Percentiles rank a stretch among this genome's conserved stretches.
Conservation (phyloP, 2,329 filamentous ascomycete species). For the Plectosphaerella cucumerina region DNA sequence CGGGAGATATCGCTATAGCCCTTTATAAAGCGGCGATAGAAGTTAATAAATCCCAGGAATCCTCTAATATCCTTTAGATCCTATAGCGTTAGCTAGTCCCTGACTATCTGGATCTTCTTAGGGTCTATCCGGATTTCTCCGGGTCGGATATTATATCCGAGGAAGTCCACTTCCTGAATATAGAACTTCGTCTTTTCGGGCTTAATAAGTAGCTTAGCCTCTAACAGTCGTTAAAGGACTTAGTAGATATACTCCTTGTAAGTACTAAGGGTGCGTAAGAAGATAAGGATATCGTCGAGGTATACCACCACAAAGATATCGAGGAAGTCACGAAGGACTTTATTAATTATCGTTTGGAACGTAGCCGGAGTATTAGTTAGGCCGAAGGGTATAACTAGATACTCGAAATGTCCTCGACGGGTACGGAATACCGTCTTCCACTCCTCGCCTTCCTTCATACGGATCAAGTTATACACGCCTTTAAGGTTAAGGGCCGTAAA, state of each 20-base stretch:
- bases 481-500: background rate
- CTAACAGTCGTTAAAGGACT: background rate
- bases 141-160: background rate
- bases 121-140: background rate
- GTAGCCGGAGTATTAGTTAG: no score
- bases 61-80: background rate
- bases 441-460: no score
- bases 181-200: background rate
- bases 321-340: background rate
- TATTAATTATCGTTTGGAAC: no score
- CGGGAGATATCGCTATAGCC: background rate
- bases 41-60: background rate
- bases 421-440: no score
- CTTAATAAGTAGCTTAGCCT: background rate
- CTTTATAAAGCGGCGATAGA: background rate
- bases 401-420: no score
- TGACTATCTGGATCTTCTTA: background rate
- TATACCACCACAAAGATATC: background rate
- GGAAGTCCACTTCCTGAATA: no score
- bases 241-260: background rate
- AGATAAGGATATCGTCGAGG: background rate
- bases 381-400: no score
- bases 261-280: background rate
- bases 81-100: background rate
- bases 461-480: conserved; percentile 13